Evolutionary conservation across 1,284 basidiomycete genomes (phyloP).

Genomic region (Macrocybe sp.): DNA sequence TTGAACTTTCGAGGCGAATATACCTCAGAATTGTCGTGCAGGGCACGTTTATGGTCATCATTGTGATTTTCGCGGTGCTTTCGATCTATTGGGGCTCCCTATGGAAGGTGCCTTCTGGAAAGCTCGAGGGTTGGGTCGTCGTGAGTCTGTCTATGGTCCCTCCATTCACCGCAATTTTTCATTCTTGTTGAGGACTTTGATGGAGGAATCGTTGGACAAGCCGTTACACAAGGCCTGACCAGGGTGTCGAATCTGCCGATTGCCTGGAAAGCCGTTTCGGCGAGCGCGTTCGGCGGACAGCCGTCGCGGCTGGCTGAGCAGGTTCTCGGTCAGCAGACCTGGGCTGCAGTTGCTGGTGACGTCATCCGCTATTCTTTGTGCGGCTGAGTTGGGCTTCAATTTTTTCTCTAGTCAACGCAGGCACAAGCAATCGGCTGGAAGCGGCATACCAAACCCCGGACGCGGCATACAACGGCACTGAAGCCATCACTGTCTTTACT

Average conservation of each 20-base stretch:
- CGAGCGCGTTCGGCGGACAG: constrained; percentile 38
- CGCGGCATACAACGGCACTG: constrained; percentile 27
- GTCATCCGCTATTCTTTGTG: background rate
- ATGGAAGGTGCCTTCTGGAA: constrained; percentile 34
- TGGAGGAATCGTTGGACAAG: constrained; percentile 37
- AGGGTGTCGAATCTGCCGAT: constrained; percentile 17
- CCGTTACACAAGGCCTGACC: constrained; percentile 32
- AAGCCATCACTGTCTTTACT: constrained; percentile 29
- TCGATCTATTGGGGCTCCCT: constrained; percentile 47
- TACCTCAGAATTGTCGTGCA: constrained; percentile 31
- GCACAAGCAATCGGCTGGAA: constrained; percentile 27
- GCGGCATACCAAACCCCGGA: constrained; percentile 24
- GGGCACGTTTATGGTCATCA: constrained; percentile 25
- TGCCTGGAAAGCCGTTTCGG: constrained; percentile 32
- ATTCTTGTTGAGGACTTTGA: constrained; percentile 45
- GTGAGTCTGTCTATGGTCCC: constrained; percentile 21
- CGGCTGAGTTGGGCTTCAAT: background rate
- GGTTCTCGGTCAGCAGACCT: constrained; percentile 36
- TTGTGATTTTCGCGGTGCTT: constrained; percentile 37
- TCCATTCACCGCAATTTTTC: background rate
- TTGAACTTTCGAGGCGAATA: constrained; percentile 20
- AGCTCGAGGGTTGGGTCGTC: constrained; percentile 37
- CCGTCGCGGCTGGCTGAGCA: constrained; percentile 27
- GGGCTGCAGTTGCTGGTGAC: constrained; percentile 40
- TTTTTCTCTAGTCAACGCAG: constrained; percentile 31